Base-by-base conservation (phyloP, 2,329 filamentous ascomycete species). In the Exophiala spinifera region DNA sequence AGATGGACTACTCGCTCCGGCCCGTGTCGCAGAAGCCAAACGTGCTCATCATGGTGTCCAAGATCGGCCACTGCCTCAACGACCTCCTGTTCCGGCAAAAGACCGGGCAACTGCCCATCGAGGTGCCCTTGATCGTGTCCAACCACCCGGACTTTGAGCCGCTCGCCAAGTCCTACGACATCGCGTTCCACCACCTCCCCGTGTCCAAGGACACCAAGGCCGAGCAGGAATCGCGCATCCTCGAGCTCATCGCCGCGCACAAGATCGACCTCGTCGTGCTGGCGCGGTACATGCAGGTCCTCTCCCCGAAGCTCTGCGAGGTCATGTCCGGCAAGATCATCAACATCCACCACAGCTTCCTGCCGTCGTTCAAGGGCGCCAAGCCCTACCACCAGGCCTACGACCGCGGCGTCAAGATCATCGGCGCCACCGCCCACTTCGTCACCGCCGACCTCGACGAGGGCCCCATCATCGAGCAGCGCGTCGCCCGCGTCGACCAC, bases 351-450 rank as follows among this genome's bases (percentile, higher is more conserved):
- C 89, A 94, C 75, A 87, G 82, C 63, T 94, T 94, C 81, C 71
- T 94, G 78, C 89, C 89, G 0, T 86, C 81, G 8, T 94, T 94
- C 82, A 94, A 94, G 79, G 89, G 89, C 57, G 89, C 89, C 25
- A 90, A 89, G 74, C 89, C 89, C 2, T 94, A 94, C 73, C 89
- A 92, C 72, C 89, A 94, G 77, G 89, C 89, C 6, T 91, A 88
- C 68, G 88, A 92, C 60, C 82, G 88, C 23, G 89, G 89, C 56
- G 89, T 94, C 62, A 94, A 94, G 80, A 92, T 94, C 64, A 91
- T 91, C 53, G 89, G 89, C 55, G 89, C 89, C 20, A 91, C 88
- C 1, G 89, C 89, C 4, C 89, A 94, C 73, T 92, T 92, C 64
- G 89, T 92, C 61, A 94, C 89, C 1, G 87, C 86, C 23, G 88